Evolutionary conservation across 1,284 basidiomycete species (phyloP).

Genomic region (Cryptococcus sp.): DNA sequence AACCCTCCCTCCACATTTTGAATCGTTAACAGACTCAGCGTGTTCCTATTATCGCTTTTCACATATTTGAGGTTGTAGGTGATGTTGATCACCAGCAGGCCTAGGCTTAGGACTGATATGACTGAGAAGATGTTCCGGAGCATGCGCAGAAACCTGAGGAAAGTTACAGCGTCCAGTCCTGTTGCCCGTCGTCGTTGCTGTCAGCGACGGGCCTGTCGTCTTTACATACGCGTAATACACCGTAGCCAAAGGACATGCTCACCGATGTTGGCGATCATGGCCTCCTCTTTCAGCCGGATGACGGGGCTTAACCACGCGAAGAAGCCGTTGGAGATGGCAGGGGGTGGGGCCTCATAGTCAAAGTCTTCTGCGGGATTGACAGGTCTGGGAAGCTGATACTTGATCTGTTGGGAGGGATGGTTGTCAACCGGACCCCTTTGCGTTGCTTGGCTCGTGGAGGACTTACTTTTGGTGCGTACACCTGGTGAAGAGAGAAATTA

Average conservation of each 20-base stretch:
- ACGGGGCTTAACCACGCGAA: conserved; percentile 88
- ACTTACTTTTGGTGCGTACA: conserved; percentile 54
- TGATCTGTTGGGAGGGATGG: conserved; percentile 46
- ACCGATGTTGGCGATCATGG: conserved; percentile 82
- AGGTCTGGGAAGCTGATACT: conserved; percentile 62
- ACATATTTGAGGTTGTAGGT: conserved; percentile 67
- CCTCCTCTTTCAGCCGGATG: conserved; percentile 75
- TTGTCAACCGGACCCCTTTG: not conserved
- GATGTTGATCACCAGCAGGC: conserved; percentile 62
- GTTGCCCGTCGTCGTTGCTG: not conserved
- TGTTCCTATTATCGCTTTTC: conserved; percentile 51
- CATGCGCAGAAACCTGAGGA: conserved; percentile 86
- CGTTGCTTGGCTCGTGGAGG: not conserved
- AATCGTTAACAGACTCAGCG: conserved; percentile 72
- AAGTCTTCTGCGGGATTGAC: conserved; percentile 33
- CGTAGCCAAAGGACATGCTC: conserved; percentile 2
- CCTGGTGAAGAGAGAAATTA: conserved; percentile 16
- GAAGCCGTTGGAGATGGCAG: conserved; percentile 70
- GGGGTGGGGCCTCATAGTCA: conserved; percentile 46
- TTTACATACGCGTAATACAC: not conserved
- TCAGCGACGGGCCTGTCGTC: not conserved
- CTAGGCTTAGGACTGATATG: conserved; percentile 66
- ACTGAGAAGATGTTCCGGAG: conserved; percentile 64
- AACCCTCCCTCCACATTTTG: conserved; percentile 64
- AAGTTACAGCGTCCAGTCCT: conserved; percentile 85